A percentile compares a stretch with the other conserved stretches of the same genome.
These are phyloP conservation scores for Taphrina betulina DNA, from an alignment of 1,139 yeast species.

Conservation along the genomic window DNA sequence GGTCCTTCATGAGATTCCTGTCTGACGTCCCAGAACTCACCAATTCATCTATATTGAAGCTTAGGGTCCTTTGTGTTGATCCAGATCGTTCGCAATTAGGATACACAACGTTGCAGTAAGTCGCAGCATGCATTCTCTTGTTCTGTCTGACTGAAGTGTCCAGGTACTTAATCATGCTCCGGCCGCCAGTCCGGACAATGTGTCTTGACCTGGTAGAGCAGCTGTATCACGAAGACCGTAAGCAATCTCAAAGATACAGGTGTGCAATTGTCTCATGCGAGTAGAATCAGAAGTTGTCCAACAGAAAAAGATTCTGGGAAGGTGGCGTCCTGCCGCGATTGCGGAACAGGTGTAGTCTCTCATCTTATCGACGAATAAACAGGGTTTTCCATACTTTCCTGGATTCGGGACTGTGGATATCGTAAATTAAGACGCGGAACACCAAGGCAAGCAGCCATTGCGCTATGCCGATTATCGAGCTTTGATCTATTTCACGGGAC, in stretches of 20 bases:
- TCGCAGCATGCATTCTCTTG: not conserved
- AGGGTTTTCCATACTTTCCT: no score
- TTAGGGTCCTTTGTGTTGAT: constrained; percentile 76
- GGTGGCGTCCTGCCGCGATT: constrained; percentile 27
- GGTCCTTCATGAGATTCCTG: constrained; percentile 73
- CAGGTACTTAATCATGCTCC: constrained; percentile 67
- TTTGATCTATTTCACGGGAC: no score
- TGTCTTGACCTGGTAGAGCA: constrained; percentile 67
- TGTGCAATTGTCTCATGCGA: not conserved
- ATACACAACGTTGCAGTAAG: constrained; percentile 38
- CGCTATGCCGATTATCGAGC: no score
- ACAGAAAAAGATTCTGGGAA: constrained; percentile 27
- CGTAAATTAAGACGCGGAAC: no score
- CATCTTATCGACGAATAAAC: no score
- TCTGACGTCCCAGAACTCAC: constrained; percentile 83
- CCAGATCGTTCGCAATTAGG: constrained; percentile 82
- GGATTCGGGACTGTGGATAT: no score
- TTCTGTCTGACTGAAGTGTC: not conserved
- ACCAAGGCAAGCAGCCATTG: no score
- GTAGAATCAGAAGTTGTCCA: constrained; percentile 15
- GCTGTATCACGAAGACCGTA: constrained; percentile 48
- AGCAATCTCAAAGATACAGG: not conserved
- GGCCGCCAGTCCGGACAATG: constrained; percentile 74
- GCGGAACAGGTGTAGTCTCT: not conserved
- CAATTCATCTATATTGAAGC: constrained; percentile 57